Conservation (phyloP, 192 early-diverging fungal genomes). For the Phlyctochytrium bullatum region DNA sequence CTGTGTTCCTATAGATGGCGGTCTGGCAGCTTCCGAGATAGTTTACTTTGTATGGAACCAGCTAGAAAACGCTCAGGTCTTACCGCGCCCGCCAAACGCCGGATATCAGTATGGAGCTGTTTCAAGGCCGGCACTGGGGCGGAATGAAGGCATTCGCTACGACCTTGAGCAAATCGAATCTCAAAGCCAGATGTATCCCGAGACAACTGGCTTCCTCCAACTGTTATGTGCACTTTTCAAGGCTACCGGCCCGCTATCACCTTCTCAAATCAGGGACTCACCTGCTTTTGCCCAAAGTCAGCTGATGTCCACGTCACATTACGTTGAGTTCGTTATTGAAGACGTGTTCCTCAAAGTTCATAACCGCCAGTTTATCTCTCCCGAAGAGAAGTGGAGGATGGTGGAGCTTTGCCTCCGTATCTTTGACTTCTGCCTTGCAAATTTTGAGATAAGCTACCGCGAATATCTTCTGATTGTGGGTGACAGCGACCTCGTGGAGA, state of each 20-base stretch:
- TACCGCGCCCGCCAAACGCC: slow-evolving; percentile 39
- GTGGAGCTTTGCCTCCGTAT: slow-evolving; percentile 68
- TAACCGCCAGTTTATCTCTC: slow-evolving; percentile 59
- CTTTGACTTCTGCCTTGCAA: slow-evolving; percentile 75
- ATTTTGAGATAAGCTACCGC: slow-evolving; percentile 61
- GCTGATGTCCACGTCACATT: slow-evolving; percentile 38
- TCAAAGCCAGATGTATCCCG: slow-evolving; percentile 74
- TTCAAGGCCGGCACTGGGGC: slow-evolving; percentile 11
- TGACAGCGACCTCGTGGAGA: background rate
- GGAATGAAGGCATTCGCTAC: slow-evolving; percentile 57
- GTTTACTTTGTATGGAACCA: slow-evolving; percentile 73
- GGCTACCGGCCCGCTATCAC: slow-evolving; percentile 5
- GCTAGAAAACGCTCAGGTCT: slow-evolving; percentile 72
- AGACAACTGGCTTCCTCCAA: slow-evolving; percentile 79
- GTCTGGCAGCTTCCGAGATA: slow-evolving; percentile 47
- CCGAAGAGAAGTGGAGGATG: slow-evolving; percentile 77
- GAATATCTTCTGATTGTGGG: background rate
- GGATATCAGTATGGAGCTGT: slow-evolving; percentile 16
- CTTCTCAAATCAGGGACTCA: slow-evolving; percentile 1
- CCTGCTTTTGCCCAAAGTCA: slow-evolving; percentile 3
- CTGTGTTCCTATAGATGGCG: slow-evolving; percentile 53
- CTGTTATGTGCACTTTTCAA: slow-evolving; percentile 64
- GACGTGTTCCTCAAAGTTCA: slow-evolving; percentile 77
- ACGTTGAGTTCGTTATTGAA: slow-evolving; percentile 82
- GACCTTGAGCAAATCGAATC: slow-evolving; percentile 84